phyloP scores from a whole-genome alignment of 306 rosid genomes.

The Gynostemma pentaphyllum region DNA sequence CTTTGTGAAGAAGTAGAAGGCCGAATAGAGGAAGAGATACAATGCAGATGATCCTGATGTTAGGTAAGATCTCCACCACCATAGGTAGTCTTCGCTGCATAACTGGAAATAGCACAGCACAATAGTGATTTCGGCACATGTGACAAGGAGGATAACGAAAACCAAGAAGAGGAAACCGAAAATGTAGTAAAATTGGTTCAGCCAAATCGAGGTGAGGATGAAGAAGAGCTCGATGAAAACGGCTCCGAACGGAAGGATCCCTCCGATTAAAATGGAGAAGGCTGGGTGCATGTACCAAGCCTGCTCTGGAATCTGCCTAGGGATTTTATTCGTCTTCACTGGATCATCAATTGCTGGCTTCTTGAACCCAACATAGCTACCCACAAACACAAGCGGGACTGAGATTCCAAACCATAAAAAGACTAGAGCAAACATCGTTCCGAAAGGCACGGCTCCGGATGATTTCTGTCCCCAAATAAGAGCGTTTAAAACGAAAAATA shows the following conservation, averaged over 20 bases:
- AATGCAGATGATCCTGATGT: conserved; percentile 90
- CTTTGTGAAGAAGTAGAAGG: conserved; percentile 98
- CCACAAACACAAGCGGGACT: conserved; percentile 90
- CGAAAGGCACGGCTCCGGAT: conserved; percentile 97
- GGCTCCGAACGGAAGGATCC: conserved; percentile 95
- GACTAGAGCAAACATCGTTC: conserved; percentile 93
- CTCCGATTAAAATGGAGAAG: conserved; percentile 84
- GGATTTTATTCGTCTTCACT: conserved; percentile 95
- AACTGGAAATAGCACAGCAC: conserved; percentile 98
- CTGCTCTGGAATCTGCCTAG: conserved; percentile 97
- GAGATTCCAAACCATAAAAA: conserved; percentile 98
- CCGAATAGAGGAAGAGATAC: conserved; percentile 88
- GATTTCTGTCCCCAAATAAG: conserved; percentile 97
- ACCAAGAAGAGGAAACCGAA: conserved; percentile 97
- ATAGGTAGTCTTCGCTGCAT: conserved; percentile 94
- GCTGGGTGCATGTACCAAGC: conserved; percentile 98
- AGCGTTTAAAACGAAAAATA: conserved; percentile 65
- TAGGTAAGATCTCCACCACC: conserved; percentile 99
- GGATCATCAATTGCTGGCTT: conserved; percentile 96
- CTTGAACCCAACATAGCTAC: conserved; percentile 85
- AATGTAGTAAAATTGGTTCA: conserved; percentile 98
- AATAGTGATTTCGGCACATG: conserved; percentile 89
- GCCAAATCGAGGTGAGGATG: conserved; percentile 95
- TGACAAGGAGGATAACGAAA: conserved; percentile 69
- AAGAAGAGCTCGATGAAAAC: conserved; percentile 98